Base-by-base conservation (phyloP, 176 grass and related monocot species). In the Eleusine coracana region DNA sequence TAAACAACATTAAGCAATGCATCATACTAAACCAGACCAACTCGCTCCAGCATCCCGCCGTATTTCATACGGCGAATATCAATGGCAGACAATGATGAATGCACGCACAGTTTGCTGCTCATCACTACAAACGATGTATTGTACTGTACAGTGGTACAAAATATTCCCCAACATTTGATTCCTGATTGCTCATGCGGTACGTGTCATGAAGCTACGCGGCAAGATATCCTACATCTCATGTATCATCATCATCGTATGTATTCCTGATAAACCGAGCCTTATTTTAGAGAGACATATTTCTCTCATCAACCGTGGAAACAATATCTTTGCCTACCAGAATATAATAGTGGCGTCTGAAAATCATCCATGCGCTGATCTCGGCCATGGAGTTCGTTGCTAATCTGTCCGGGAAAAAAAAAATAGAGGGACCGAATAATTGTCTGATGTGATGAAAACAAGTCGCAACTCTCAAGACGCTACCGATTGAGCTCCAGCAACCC, bases 81-180 rank as follows among this genome's bases (percentile, higher is more conserved):
- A 74, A 66, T 49, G 68, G 5, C 39, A 62, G 3, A 8, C 68
- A 71, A 65, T 72, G 50, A 60, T 81, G 78, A 68, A 75, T 27
- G 61, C 36, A 62, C 66, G 20, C 31, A 34, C 31, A 34, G 31
- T 2, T 59, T 59, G 74, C 8, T 73, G 56, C 45, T 37, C 36
- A 6, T 55, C 68, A 73, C 39, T 49, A 59, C 44, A 51, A 63
- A 66, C 52, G 44, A 70, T 25, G 25, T 25, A 25, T 25, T 64
- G 66, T 71, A 77, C 78, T 6, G 49, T 41, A 56, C 7, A 62
- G 60, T n/a, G 54, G 11, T 5, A 62, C 78, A 14, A 78, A 50
- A 66, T 81, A 89, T 89, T 76, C 14, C 54, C 42, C 37, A 63
- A 14, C 16, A 63, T 76, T 75, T 54, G 77, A 1, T 21, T 34